phyloP scores from a whole-genome alignment of 352 stramenopile species.

The Pythium aristosporum region DNA sequence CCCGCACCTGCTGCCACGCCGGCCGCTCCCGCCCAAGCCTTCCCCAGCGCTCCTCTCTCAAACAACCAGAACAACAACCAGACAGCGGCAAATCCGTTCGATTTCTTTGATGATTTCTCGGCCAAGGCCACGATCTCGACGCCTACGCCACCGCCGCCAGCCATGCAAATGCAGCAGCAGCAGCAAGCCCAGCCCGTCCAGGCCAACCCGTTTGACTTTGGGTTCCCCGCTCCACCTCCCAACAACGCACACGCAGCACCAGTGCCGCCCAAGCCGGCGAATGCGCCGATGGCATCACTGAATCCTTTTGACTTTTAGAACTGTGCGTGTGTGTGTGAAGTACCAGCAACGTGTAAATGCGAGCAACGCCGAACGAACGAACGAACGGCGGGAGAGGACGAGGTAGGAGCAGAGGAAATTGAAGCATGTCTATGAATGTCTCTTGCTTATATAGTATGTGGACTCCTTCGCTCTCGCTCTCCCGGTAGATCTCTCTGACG shows the following conservation, averaged over 20 bases:
- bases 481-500: neutral
- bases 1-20: conserved; percentile 6
- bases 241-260: neutral
- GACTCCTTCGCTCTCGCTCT: neutral
- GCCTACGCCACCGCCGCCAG: neutral
- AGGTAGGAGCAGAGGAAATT: conserved; percentile 3
- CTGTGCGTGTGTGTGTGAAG: conserved; percentile 10
- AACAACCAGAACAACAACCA: conserved; percentile 7
- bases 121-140: conserved; percentile 26
- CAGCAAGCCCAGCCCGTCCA: conserved; percentile 2
- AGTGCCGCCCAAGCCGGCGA: conserved; percentile 14
- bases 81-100: conserved; percentile 28
- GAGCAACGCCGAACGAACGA: neutral
- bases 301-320: conserved; percentile 40
- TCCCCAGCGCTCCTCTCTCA: neutral
- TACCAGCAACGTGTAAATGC: neutral
- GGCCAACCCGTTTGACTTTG: conserved; percentile 27
- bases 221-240: conserved; percentile 14
- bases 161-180: conserved; percentile 1
- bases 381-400: neutral
- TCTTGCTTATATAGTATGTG: neutral
- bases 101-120: conserved; percentile 32
- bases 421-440: conserved; percentile 14
- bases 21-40: neutral
- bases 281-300: conserved; percentile 19